Base-by-base conservation (phyloP, 2,329 filamentous ascomycete species). In the Fusarium robinianum region DNA sequence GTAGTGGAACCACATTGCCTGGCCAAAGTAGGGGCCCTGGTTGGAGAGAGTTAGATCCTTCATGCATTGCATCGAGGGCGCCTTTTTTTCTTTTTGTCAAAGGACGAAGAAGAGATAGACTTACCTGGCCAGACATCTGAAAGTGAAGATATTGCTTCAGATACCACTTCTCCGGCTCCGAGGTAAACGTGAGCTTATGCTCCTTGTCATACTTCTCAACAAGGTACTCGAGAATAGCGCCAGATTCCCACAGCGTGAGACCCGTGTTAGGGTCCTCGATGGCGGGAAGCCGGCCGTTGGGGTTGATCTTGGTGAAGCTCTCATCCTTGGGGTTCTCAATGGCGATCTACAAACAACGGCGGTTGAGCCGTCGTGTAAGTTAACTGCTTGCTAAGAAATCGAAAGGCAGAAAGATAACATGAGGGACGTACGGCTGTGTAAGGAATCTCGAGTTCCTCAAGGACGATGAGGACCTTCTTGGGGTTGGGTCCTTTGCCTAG, bases 11-110 rank as follows among this genome's bases (percentile, higher is more conserved):
- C 66, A 69, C 6, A 55, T 45, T 14, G 49, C 54, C 53, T 64
- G 67, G 30, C 67, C 66, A 31, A 55, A 71, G 43, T 72, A 71
- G 2, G 69, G 69, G 1, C 68, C 69, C 54, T 64, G 17, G 3
- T 29, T 17, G 12, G n/a, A n/a, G n/a, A n/a, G n/a, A n/a, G n/a
- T n/a, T n/a, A n/a, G n/a, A n/a, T n/a, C n/a, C n/a, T n/a, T n/a
- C n/a, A n/a, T n/a, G n/a, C n/a, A n/a, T n/a, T n/a, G n/a, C 6
- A 6, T 23, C 8, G 17, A 46, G 9, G 41, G 40, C 10, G 17
- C n/a, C 14, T 3, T 11, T 9, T 15, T 9, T 8, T 19, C 15
- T 14, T 9, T 9, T 11, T 27, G 11, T 15, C 23, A 23, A n/a
- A 5, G n/a, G 11, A 3, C 14, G 12, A 12, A 10, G n/a, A 11